Conservation (phyloP, 2,329 filamentous ascomycete genomes). For the Hirsutella thompsonii region DNA sequence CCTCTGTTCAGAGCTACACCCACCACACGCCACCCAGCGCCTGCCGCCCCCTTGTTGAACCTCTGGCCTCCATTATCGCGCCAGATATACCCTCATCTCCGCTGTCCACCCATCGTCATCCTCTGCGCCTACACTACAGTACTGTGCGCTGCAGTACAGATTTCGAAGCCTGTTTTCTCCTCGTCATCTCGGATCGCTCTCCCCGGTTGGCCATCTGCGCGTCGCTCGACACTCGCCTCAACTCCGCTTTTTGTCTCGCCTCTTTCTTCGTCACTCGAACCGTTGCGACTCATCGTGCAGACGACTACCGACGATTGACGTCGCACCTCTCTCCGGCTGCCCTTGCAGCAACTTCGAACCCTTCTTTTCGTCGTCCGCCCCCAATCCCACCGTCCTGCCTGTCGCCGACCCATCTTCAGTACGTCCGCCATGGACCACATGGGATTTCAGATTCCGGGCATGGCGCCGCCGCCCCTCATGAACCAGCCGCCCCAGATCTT, state of each 20-base stretch:
- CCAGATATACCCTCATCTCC: no score
- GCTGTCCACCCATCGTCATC: no score
- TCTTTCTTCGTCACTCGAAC: no score
- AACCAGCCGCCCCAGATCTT: constrained; percentile 60
- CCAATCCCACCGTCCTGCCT: not conserved
- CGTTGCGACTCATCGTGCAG: no score
- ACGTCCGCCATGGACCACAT: constrained; percentile 28
- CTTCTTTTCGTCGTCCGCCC: not conserved
- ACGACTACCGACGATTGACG: no score
- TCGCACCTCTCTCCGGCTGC: not conserved
- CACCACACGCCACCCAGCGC: not conserved
- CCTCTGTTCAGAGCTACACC: not conserved
- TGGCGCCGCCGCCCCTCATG: constrained; percentile 44
- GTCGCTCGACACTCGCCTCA: no score
- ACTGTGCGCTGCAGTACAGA: no score
- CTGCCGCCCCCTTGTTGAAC: not conserved
- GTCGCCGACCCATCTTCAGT: not conserved
- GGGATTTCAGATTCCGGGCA: constrained; percentile 44
- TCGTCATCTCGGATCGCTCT: no score
- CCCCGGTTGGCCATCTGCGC: no score
- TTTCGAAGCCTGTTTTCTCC: no score
- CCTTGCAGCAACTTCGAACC: not conserved
- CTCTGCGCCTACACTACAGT: no score
- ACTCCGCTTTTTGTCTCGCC: no score
- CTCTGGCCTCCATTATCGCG: not conserved